Evolutionary conservation across 441 rosid genomes (phyloP).

Genomic region (Bruguiera hainesii): DNA sequence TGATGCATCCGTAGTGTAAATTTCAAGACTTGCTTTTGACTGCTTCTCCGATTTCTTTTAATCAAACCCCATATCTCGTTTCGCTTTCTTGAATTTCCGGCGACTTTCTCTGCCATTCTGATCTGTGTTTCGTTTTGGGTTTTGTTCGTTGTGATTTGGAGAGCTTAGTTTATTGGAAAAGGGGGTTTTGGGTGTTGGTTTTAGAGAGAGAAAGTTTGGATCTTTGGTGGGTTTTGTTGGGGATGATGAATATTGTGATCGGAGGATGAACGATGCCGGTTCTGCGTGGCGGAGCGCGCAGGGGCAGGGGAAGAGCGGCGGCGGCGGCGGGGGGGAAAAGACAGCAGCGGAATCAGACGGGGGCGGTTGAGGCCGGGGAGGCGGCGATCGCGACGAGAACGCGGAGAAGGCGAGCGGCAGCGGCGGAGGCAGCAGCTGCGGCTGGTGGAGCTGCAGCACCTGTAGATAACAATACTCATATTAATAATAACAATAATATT

Average conservation of each 20-base stretch:
- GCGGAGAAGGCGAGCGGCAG: slow-evolving; percentile 23
- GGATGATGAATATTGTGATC: slow-evolving; percentile 15
- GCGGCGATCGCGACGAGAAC: slow-evolving; percentile 57
- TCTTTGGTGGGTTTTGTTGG: not conserved
- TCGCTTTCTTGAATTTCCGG: too few species aligned
- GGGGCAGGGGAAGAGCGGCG: slow-evolving; percentile 41
- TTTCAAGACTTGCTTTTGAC: too few species aligned
- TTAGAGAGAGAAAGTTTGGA: too few species aligned
- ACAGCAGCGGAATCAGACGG: slow-evolving; percentile 23
- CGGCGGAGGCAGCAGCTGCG: slow-evolving; percentile 19
- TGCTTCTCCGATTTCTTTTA: too few species aligned
- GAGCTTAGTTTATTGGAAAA: too few species aligned
- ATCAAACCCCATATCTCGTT: too few species aligned
- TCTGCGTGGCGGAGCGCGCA: slow-evolving; percentile 58
- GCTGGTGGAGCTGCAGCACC: slow-evolving; percentile 6
- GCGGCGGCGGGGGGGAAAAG: slow-evolving; percentile 28
- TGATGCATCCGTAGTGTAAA: too few species aligned
- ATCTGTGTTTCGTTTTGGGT: not conserved
- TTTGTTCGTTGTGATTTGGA: too few species aligned
- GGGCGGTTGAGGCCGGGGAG: slow-evolving; percentile 35
- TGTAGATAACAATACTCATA: not conserved
- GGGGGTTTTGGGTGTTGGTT: too few species aligned
- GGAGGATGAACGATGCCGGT: slow-evolving; percentile 74
- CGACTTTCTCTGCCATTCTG: not conserved
- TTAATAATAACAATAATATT: not conserved